phyloP scores from a whole-genome alignment of 2,329 filamentous ascomycete species.

The Sporothrix inflata region DNA sequence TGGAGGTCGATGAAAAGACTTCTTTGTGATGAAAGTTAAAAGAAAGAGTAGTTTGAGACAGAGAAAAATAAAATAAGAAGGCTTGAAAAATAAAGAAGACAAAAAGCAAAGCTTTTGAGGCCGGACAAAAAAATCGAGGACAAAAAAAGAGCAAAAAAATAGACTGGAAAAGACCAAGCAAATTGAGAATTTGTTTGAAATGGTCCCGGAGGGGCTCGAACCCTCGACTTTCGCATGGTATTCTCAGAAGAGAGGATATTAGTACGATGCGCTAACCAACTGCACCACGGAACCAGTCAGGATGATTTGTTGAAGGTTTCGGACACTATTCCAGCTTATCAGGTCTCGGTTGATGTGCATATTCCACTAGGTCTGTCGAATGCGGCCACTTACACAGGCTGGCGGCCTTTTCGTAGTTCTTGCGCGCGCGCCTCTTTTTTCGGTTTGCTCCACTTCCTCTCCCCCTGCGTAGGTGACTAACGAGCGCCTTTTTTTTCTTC shows the following conservation, averaged over 20 bases:
- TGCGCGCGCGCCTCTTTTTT: too few species aligned
- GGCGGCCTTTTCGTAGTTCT: too few species aligned
- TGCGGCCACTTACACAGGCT: too few species aligned
- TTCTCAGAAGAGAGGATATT: slow-evolving; percentile 32
- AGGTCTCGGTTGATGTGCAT: neutral
- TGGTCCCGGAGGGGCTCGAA: slow-evolving; percentile 36
- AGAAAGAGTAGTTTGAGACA: neutral
- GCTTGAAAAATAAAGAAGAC: neutral
- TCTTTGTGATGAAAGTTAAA: too few species aligned
- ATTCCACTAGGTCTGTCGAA: too few species aligned
- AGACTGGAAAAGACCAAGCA: slow-evolving; percentile 26
- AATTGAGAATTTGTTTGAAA: slow-evolving; percentile 26
- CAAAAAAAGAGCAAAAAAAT: slow-evolving; percentile 13
- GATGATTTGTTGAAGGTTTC: slow-evolving; percentile 22
- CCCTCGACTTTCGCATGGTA: slow-evolving; percentile 36
- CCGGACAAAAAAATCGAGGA: too few species aligned
- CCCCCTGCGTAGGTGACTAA: too few species aligned
- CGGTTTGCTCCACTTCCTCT: too few species aligned
- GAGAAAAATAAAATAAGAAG: neutral
- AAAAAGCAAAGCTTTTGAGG: too few species aligned
- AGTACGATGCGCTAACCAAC: slow-evolving; percentile 37
- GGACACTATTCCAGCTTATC: neutral
- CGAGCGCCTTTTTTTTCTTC: too few species aligned
- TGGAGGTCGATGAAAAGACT: too few species aligned
- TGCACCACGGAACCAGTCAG: slow-evolving; percentile 35